These are phyloP conservation scores for Penicillium parvum DNA, from an alignment of 495 filamentous ascomycete species.

Conservation along the genomic window DNA sequence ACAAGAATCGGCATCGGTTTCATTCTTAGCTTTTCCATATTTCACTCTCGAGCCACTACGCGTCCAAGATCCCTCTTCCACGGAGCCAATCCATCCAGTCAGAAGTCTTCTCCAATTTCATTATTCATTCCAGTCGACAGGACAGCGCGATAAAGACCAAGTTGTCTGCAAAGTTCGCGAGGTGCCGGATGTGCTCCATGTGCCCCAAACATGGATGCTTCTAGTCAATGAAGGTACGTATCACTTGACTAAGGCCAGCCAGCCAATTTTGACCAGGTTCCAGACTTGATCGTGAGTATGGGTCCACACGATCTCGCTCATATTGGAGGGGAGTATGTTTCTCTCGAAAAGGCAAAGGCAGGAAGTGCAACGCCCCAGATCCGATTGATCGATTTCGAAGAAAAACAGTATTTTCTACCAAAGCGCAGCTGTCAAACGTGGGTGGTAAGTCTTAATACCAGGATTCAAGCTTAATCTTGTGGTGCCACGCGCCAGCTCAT, in stretches of 20 bases:
- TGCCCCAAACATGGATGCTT: conserved; percentile 8
- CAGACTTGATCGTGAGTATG: conserved; percentile 8
- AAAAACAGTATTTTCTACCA: conserved; percentile 4
- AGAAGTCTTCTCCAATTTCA: conserved; percentile 11
- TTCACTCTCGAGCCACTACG: conserved; percentile 1
- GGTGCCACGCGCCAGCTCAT: too few relatives aligned
- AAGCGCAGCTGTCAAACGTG: conserved; percentile 3
- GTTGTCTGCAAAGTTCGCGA: not conserved
- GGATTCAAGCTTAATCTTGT: too few relatives aligned
- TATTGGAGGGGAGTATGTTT: not conserved
- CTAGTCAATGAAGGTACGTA: conserved; percentile 2
- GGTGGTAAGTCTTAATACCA: not conserved
- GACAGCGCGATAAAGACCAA: not conserved
- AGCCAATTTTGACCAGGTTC: not conserved
- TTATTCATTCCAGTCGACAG: conserved; percentile 5
- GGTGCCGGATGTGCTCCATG: conserved; percentile 1
- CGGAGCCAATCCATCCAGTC: not conserved
- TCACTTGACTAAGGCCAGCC: not conserved
- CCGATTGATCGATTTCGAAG: conserved; percentile 4
- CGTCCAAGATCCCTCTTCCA: not conserved
- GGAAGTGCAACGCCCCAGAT: not conserved
- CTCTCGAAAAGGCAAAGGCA: not conserved
- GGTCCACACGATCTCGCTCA: not conserved
- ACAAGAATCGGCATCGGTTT: not conserved
- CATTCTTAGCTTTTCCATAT: conserved; percentile 7